Evolutionary conservation across 164 flowering plant genomes (phyloP).

Genomic region (Warburgia ugandensis): DNA sequence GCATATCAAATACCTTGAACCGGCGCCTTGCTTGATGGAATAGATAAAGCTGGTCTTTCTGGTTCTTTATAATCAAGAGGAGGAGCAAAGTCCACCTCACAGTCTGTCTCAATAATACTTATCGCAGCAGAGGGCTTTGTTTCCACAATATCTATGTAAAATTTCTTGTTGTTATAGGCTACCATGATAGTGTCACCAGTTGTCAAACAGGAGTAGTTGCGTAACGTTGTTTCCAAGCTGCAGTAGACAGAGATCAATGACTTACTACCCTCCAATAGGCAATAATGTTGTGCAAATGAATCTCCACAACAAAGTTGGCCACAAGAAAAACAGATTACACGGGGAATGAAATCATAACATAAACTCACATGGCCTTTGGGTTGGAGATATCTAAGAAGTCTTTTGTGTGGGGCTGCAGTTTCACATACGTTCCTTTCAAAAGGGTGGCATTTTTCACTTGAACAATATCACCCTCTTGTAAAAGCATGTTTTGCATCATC

Average conservation of each 20-base stretch:
- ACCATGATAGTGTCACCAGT: conserved; percentile 96
- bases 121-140: conserved; percentile 82
- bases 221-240: conserved; percentile 90
- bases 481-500: conserved; percentile 97
- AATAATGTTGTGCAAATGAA: too few relatives aligned
- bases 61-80: conserved; percentile 96
- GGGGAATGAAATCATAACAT: too few relatives aligned
- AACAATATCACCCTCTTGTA: conserved; percentile 89
- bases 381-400: conserved; percentile 95
- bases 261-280: too few relatives aligned
- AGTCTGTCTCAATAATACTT: conserved; percentile 89
- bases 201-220: conserved; percentile 91
- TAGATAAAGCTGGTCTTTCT: conserved; percentile 44
- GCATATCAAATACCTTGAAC: conserved; percentile 59
- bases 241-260: conserved; percentile 18
- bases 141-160: conserved; percentile 84
- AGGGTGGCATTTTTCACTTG: conserved; percentile 82
- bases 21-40: conserved; percentile 35
- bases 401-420: conserved; percentile 90
- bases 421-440: conserved; percentile 90
- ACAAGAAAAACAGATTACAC: too few relatives aligned
- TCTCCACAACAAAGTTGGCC: too few relatives aligned
- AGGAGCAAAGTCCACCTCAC: conserved; percentile 98
- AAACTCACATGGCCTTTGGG: conserved; percentile 98
- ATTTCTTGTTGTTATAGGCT: conserved; percentile 83